Percentiles rank a stretch among this genome's conserved stretches.
Evolutionary conservation across 2,329 filamentous ascomycete species (phyloP).

Genomic region (Sphaerulina populicola): DNA sequence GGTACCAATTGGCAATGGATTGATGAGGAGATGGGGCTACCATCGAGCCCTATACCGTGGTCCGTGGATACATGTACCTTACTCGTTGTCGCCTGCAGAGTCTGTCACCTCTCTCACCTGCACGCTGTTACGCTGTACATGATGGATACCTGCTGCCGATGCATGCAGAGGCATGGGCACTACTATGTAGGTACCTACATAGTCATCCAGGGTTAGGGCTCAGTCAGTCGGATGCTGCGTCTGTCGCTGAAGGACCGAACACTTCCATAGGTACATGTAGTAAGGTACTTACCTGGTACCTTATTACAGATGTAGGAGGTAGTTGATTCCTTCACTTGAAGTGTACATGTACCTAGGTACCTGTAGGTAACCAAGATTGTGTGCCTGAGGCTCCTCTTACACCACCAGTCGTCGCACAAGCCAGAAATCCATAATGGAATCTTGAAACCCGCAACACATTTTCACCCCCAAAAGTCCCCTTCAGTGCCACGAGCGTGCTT

Average conservation of each 20-base stretch:
- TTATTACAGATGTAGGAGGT: no score
- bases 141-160: not conserved
- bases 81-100: not conserved
- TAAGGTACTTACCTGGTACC: no score
- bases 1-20: no score
- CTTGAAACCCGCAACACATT: not conserved
- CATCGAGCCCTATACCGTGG: not conserved
- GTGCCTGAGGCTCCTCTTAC: not conserved
- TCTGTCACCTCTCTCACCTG: not conserved
- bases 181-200: no score
- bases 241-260: not conserved
- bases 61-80: no score
- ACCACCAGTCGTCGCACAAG: not conserved
- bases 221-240: not conserved
- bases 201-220: not conserved
- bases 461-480: not conserved
- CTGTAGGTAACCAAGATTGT: no score
- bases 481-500: not conserved
- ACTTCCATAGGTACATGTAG: no score
- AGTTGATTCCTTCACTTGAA: no score
- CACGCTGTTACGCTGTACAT: no score
- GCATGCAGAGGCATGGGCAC: no score
- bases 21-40: not conserved
- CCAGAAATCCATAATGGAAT: not conserved
- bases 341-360: no score